A percentile compares a stretch with the other conserved stretches of the same genome.
phyloP scores from a whole-genome alignment of 176 grass and related monocot genomes.

The Carex myosuroides region DNA sequence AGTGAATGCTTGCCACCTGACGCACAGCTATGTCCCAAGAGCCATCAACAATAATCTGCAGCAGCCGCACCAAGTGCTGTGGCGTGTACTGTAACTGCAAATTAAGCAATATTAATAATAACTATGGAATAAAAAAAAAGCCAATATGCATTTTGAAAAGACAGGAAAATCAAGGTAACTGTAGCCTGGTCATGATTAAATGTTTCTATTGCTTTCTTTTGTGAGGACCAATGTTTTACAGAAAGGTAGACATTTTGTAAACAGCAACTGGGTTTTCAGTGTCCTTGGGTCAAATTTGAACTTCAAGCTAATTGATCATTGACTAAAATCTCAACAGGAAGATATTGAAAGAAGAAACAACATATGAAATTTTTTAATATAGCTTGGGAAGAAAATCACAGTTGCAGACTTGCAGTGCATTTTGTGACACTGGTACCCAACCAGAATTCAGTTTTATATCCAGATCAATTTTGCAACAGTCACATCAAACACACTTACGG shows the following conservation, averaged over 20 bases:
- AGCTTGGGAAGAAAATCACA: background rate
- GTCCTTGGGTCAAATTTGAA: background rate
- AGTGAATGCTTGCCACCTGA: constrained; percentile 90
- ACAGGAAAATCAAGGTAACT: background rate
- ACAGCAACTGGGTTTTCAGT: background rate
- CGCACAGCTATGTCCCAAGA: constrained; percentile 75
- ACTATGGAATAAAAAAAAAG: background rate
- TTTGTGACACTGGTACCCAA: background rate
- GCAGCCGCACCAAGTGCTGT: constrained; percentile 73
- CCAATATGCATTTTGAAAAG: background rate
- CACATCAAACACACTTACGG: background rate
- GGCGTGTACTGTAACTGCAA: constrained; percentile 71
- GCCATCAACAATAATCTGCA: constrained; percentile 88
- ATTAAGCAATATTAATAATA: constrained; percentile 15
- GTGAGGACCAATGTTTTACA: background rate
- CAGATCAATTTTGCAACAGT: background rate
- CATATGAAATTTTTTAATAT: background rate
- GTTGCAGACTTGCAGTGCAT: background rate
- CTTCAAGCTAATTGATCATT: background rate
- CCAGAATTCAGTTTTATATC: background rate
- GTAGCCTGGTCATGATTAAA: background rate
- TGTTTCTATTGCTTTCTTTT: background rate
- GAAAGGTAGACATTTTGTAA: background rate
- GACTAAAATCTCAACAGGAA: background rate
- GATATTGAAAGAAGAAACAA: background rate